Percentiles rank a stretch among this genome's conserved stretches.
These are phyloP conservation scores for Eucalyptus regnans DNA, from an alignment of 345 rosid species.

Conservation along the genomic window DNA sequence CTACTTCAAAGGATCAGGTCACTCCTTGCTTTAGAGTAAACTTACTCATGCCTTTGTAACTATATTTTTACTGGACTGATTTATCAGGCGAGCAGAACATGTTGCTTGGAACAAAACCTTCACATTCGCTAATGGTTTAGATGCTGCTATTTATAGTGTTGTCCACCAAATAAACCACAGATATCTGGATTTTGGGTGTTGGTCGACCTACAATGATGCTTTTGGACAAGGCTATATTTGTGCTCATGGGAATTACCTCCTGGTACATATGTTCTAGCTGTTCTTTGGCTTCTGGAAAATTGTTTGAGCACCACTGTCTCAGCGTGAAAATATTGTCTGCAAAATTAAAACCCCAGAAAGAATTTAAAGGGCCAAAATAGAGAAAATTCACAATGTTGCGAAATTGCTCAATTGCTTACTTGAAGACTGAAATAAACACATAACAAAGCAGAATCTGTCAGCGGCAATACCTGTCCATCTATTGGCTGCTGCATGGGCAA, in stretches of 20 bases:
- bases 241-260: too few species aligned
- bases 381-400: too few species aligned
- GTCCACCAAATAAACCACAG: not conserved
- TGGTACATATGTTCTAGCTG: too few species aligned
- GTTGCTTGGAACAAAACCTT: not conserved
- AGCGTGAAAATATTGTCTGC: too few species aligned
- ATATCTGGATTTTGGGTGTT: not conserved
- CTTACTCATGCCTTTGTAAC: not conserved
- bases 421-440: not conserved
- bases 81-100: not conserved
- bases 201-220: not conserved
- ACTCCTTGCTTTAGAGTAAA: not conserved
- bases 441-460: not conserved
- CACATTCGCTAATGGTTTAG: not conserved
- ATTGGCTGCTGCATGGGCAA: conserved; percentile 79
- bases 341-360: too few species aligned
- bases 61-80: not conserved
- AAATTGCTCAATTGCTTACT: too few species aligned
- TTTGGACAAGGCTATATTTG: too few species aligned
- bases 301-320: too few species aligned
- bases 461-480: conserved; percentile 74
- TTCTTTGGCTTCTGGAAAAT: too few species aligned
- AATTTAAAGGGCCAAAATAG: too few species aligned
- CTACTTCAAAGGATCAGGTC: not conserved
- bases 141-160: not conserved